These are phyloP conservation scores for Eucalyptus dawsonii DNA, from an alignment of 345 rosid species.

Conservation along the genomic window DNA sequence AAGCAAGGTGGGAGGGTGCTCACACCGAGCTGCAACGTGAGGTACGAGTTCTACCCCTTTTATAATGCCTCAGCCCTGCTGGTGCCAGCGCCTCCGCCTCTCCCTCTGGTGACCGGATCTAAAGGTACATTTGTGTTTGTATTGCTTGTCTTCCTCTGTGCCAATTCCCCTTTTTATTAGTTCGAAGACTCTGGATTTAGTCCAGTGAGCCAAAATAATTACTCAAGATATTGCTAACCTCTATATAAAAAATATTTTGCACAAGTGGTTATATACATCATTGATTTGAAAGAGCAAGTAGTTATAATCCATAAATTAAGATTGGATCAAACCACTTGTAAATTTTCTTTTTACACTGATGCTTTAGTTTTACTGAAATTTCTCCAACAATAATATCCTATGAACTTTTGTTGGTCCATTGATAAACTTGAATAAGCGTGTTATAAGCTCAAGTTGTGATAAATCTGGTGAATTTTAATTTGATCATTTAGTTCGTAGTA, in stretches of 20 bases:
- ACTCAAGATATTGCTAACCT: neutral
- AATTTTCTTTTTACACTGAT: neutral
- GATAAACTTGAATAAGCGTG: neutral
- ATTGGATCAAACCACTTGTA: neutral
- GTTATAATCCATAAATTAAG: neutral
- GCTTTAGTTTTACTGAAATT: neutral
- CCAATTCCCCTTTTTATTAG: neutral
- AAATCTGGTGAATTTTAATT: neutral
- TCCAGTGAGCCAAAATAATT: neutral
- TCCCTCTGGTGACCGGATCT: rapidly evolving
- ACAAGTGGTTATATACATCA: neutral
- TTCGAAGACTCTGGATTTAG: neutral
- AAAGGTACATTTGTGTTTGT: neutral
- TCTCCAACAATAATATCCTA: neutral
- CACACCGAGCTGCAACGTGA: too few species aligned
- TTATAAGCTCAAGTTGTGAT: neutral
- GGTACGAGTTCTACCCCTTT: too few species aligned
- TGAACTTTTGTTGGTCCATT: neutral
- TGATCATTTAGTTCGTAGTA: neutral
- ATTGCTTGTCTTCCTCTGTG: neutral
- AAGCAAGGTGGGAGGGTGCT: too few species aligned
- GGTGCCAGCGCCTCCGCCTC: neutral
- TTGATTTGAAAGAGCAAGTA: neutral
- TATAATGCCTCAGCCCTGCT: too few species aligned
- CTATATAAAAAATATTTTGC: neutral